phyloP scores from a whole-genome alignment of 495 filamentous ascomycete species.

The Aspergillus ellipticus region DNA sequence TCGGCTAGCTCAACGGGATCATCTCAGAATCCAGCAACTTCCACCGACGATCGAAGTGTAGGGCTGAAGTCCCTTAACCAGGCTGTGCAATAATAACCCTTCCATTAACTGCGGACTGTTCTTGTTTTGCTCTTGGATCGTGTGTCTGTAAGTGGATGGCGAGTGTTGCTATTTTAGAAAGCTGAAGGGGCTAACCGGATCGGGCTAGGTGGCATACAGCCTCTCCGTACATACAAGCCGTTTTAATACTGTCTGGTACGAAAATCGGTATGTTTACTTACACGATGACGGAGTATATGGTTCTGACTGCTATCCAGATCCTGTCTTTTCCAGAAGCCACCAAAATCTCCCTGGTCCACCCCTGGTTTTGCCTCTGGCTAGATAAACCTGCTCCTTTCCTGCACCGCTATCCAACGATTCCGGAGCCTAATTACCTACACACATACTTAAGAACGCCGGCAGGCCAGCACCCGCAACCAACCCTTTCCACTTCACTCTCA shows the following conservation, averaged over 20 bases:
- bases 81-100: conserved; percentile 2
- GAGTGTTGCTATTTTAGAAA: conserved; percentile 11
- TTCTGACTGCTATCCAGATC: conserved; percentile 3
- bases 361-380: background rate
- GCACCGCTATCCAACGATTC: background rate
- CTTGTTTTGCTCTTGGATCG: background rate
- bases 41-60: background rate
- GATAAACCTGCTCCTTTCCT: background rate
- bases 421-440: background rate
- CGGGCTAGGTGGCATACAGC: background rate
- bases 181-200: background rate
- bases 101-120: background rate
- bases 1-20: background rate
- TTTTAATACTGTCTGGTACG: conserved; percentile 12
- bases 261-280: conserved; percentile 4
- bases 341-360: background rate
- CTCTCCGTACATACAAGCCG: background rate
- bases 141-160: conserved; percentile 3
- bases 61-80: background rate
- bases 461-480: background rate
- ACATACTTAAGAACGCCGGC: background rate
- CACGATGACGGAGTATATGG: background rate
- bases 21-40: background rate
- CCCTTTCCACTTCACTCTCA: background rate
- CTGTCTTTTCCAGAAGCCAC: background rate